Conservation (phyloP, 805 yeast species). For the Lipomyces sp. region DNA sequence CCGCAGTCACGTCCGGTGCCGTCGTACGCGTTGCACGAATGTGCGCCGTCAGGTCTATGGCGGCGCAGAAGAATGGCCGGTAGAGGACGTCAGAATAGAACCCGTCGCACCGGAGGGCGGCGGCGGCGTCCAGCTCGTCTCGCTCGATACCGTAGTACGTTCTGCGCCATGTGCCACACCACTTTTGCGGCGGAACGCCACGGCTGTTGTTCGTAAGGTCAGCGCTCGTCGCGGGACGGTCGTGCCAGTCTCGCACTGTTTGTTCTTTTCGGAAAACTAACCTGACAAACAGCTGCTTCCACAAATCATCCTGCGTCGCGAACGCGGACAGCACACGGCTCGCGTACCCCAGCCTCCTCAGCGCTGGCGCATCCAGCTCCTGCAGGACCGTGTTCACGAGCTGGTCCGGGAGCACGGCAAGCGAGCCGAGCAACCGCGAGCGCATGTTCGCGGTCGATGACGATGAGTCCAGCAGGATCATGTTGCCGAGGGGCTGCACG, state of each 20-base stretch:
- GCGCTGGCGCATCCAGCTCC: slow-evolving; percentile 47
- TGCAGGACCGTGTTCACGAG: slow-evolving; percentile 53
- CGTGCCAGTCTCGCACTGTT: no score
- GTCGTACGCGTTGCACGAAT: slow-evolving; percentile 49
- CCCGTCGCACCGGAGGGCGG: slow-evolving; percentile 42
- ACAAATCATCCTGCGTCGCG: slow-evolving; percentile 70
- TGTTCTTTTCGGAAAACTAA: no score
- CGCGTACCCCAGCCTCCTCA: slow-evolving; percentile 52
- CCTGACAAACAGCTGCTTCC: slow-evolving; percentile 58
- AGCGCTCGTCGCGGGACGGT: neutral
- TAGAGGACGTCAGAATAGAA: slow-evolving; percentile 76
- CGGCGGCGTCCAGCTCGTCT: slow-evolving; percentile 43
- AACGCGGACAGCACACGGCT: slow-evolving; percentile 72
- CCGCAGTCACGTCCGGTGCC: slow-evolving; percentile 36
- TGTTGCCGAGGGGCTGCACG: slow-evolving; percentile 73
- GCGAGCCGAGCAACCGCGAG: slow-evolving; percentile 50
- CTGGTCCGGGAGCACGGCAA: slow-evolving; percentile 60
- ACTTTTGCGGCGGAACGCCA: slow-evolving; percentile 40
- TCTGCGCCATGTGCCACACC: slow-evolving; percentile 83
- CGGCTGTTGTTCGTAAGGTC: slow-evolving; percentile 14
- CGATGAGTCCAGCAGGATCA: slow-evolving; percentile 40
- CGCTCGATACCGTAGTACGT: slow-evolving; percentile 47
- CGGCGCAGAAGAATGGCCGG: slow-evolving; percentile 79
- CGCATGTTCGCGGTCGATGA: slow-evolving; percentile 9
- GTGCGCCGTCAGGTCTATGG: slow-evolving; percentile 52